These are phyloP conservation scores for Puccinia brachypodii DNA, from an alignment of 1,284 basidiomycete genomes.

Conservation along the genomic window DNA sequence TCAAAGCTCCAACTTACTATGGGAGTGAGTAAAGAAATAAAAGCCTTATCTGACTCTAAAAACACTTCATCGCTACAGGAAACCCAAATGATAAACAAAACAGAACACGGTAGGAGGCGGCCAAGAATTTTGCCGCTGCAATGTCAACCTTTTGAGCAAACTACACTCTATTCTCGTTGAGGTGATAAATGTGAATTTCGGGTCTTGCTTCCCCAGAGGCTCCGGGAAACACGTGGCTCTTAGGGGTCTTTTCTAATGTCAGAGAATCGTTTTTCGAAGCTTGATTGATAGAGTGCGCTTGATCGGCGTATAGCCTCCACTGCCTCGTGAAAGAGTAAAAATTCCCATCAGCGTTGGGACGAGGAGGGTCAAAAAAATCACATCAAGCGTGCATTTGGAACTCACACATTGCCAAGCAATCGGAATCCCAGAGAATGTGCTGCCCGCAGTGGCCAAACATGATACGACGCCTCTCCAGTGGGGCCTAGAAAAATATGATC, in stretches of 20 bases:
- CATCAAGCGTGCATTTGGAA: not conserved
- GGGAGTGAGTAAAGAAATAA: not conserved
- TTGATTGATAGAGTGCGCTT: not conserved
- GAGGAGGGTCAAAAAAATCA: not conserved
- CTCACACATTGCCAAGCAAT: slow-evolving; percentile 16
- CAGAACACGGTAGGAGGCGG: not conserved
- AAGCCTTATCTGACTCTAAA: not conserved
- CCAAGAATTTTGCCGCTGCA: not conserved
- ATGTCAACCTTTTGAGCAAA: not conserved
- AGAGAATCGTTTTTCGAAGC: not conserved
- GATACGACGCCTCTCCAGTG: not conserved
- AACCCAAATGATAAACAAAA: not conserved
- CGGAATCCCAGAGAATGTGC: slow-evolving; percentile 1
- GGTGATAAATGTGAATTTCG: not conserved
- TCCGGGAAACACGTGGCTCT: not conserved
- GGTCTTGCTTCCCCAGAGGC: not conserved
- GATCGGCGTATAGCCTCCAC: slow-evolving; percentile 11
- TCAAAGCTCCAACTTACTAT: too few species aligned
- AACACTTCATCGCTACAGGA: not conserved
- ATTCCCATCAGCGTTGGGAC: not conserved
- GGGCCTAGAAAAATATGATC: not conserved
- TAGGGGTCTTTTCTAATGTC: not conserved
- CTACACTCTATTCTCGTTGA: not conserved
- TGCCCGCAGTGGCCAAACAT: slow-evolving; percentile 1
- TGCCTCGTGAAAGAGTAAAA: not conserved